phyloP scores from a whole-genome alignment of 495 filamentous ascomycete genomes.

The Aspergillus affinis region DNA sequence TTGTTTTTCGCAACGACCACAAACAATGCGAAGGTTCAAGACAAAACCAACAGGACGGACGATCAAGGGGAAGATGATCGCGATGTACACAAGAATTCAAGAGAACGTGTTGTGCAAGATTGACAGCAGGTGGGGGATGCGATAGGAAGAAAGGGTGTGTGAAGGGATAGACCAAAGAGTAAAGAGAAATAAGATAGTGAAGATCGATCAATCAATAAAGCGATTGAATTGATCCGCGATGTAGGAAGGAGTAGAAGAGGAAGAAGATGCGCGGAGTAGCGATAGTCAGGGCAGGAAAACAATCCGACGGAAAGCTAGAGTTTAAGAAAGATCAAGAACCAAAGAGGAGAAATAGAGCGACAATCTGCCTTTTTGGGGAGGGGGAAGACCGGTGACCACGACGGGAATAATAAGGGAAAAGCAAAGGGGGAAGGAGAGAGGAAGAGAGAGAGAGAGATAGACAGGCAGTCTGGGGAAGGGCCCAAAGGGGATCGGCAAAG shows the following conservation, averaged over 20 bases:
- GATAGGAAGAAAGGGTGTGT: conserved; percentile 5
- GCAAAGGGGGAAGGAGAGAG: conserved; percentile 9
- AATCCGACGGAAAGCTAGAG: conserved; percentile 20
- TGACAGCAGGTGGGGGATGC: conserved; percentile 1
- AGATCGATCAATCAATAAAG: neutral
- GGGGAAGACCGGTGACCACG: neutral
- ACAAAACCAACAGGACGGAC: conserved; percentile 11
- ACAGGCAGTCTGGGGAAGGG: conserved; percentile 47
- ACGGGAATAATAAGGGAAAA: conserved; percentile 19
- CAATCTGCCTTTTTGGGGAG: conserved; percentile 7
- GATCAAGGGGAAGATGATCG: conserved; percentile 25
- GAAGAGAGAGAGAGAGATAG: conserved; percentile 30
- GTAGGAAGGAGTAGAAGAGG: conserved; percentile 4
- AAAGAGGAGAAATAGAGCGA: conserved; percentile 11
- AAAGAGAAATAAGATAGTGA: neutral
- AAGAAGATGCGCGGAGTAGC: conserved; percentile 10
- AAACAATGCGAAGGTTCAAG: conserved; percentile 11
- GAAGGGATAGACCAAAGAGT: conserved; percentile 1
- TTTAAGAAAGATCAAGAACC: conserved; percentile 9
- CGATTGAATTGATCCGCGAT: neutral
- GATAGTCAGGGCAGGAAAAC: conserved; percentile 12
- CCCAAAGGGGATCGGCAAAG: conserved; percentile 68
- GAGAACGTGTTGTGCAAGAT: conserved; percentile 5
- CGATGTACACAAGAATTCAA: conserved; percentile 13
- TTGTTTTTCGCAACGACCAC: conserved; percentile 6